Percentiles rank a stretch among this genome's conserved stretches.
These are phyloP conservation scores for Dictyophora rubrovolvata DNA, from an alignment of 768 basidiomycete genomes.

Conservation along the genomic window DNA sequence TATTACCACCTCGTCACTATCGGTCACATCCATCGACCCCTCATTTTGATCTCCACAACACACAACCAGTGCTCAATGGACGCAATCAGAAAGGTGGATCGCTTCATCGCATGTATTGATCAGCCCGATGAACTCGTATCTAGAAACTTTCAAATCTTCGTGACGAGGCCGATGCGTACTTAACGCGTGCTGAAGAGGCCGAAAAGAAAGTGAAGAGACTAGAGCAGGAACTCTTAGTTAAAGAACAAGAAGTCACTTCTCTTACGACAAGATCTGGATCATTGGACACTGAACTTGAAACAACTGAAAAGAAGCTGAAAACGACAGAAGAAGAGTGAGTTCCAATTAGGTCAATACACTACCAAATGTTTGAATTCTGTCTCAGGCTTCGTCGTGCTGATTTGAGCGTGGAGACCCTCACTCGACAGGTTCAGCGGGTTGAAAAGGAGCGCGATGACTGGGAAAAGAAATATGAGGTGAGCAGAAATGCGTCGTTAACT, in stretches of 20 bases:
- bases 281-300: slow-evolving; percentile 59
- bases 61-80: neutral
- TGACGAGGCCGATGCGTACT: slow-evolving; percentile 71
- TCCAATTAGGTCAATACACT: neutral
- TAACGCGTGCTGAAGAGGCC: slow-evolving; percentile 76
- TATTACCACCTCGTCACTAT: neutral
- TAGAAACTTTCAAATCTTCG: slow-evolving; percentile 75
- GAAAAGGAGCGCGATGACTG: slow-evolving; percentile 88
- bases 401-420: slow-evolving; percentile 97
- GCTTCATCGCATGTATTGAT: neutral
- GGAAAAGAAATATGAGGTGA: slow-evolving; percentile 93
- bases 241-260: slow-evolving; percentile 81
- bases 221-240: slow-evolving; percentile 66
- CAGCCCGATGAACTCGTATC: neutral
- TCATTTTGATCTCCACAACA: neutral
- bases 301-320: slow-evolving; percentile 92
- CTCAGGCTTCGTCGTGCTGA: slow-evolving; percentile 87
- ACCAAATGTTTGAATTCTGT: neutral
- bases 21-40: neutral
- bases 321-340: slow-evolving; percentile 94
- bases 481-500: slow-evolving; percentile 15
- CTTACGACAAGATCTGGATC: slow-evolving; percentile 59
- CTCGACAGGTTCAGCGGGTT: slow-evolving; percentile 74
- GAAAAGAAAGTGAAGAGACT: slow-evolving; percentile 74
- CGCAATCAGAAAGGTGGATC: neutral